Percentiles rank a stretch among this genome's conserved stretches.
phyloP scores from a whole-genome alignment of 768 basidiomycete species.

The Lactarius indigo region DNA sequence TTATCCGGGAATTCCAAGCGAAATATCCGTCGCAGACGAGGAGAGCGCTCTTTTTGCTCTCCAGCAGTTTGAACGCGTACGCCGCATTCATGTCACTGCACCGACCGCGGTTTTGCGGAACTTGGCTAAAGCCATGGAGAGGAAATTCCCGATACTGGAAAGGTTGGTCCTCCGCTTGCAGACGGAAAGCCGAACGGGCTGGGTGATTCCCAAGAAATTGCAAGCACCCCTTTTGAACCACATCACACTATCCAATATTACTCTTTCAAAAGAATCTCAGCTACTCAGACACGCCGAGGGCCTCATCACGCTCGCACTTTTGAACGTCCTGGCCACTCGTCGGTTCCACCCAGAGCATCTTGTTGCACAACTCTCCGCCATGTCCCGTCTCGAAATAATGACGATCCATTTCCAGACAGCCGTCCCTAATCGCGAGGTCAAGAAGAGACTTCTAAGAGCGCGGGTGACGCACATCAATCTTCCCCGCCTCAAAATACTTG shows the following conservation, averaged over 20 bases:
- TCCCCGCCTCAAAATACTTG: not conserved
- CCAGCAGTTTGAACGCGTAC: not conserved
- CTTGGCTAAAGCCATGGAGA: not conserved
- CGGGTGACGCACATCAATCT: not conserved
- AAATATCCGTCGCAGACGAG: not conserved
- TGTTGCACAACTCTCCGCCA: not conserved
- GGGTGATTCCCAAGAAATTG: not conserved
- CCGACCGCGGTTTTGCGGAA: not conserved
- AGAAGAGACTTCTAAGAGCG: not conserved
- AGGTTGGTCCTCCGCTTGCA: not conserved
- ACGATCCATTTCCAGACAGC: not conserved
- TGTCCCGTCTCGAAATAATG: slow-evolving; percentile 2
- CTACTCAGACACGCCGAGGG: not conserved
- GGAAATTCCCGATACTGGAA: not conserved
- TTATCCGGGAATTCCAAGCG: not conserved
- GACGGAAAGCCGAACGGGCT: not conserved
- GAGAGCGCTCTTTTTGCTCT: not conserved
- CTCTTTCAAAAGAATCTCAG: not conserved
- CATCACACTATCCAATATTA: not conserved
- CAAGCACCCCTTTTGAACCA: not conserved
- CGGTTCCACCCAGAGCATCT: not conserved
- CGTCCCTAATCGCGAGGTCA: not conserved
- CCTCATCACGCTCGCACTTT: not conserved
- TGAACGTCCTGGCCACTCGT: not conserved
- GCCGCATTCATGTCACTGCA: not conserved